Conservation (phyloP, 805 yeast species). For the Saccharomyces paradoxus region DNA sequence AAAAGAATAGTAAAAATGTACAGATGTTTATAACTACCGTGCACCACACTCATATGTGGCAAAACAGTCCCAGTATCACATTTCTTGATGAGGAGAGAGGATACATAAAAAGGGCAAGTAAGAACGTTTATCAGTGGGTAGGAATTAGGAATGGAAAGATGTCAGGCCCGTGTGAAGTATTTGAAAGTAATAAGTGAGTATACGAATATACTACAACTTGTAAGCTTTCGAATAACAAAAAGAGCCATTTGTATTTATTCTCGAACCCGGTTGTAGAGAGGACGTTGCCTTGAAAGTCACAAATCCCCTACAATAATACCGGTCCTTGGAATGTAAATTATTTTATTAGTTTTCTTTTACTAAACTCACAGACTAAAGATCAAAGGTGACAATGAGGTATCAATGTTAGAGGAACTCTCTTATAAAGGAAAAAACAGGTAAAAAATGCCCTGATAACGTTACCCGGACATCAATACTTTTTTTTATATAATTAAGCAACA, state of each 20-base stretch:
- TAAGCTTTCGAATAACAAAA: conserved; percentile 7
- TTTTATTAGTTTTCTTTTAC: neutral
- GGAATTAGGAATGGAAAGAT: neutral
- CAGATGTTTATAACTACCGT: neutral
- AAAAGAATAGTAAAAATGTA: neutral
- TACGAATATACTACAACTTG: conserved; percentile 1
- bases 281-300: conserved; percentile 30
- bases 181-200: conserved; percentile 4
- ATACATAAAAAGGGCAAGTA: neutral
- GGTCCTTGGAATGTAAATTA: conserved; percentile 28
- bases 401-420: neutral
- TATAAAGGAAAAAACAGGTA: neutral
- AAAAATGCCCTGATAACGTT: no score
- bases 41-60: neutral
- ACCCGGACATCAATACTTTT: neutral
- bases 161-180: conserved; percentile 26
- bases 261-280: conserved; percentile 34
- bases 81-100: neutral
- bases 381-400: neutral
- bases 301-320: conserved; percentile 34
- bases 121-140: neutral
- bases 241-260: conserved; percentile 15
- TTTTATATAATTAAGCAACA: no score
- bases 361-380: neutral
- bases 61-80: neutral